Evolutionary conservation across 2,329 filamentous ascomycete species (phyloP).

Genomic region (Colletotrichum liriopes): DNA sequence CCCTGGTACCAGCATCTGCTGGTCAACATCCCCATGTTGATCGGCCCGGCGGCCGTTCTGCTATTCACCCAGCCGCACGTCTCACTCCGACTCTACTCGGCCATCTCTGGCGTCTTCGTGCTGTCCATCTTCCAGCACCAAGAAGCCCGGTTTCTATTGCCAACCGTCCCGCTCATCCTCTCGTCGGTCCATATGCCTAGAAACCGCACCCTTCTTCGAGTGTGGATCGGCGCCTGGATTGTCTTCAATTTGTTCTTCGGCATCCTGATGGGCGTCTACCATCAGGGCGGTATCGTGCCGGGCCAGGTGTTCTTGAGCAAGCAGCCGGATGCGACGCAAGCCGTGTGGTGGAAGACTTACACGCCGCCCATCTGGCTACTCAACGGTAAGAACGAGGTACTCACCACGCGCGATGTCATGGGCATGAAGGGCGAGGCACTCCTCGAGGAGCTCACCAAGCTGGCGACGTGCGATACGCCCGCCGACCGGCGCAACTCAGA

Average conservation of each 20-base stretch:
- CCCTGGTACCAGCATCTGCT: slow-evolving; percentile 84
- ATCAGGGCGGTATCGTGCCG: slow-evolving; percentile 84
- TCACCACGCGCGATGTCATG: slow-evolving; percentile 83
- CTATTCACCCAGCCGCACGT: slow-evolving; percentile 71
- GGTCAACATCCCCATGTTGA: slow-evolving; percentile 79
- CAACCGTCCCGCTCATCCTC: slow-evolving; percentile 82
- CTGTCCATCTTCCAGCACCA: slow-evolving; percentile 85
- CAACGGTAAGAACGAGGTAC: slow-evolving; percentile 80
- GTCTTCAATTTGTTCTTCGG: slow-evolving; percentile 79
- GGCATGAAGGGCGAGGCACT: slow-evolving; percentile 75
- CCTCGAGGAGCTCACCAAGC: slow-evolving; percentile 69
- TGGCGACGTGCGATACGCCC: slow-evolving; percentile 75
- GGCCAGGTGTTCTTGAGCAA: slow-evolving; percentile 82
- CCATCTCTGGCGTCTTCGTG: slow-evolving; percentile 78
- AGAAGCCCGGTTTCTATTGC: slow-evolving; percentile 84
- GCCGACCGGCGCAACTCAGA: slow-evolving; percentile 69
- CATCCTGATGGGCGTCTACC: slow-evolving; percentile 83
- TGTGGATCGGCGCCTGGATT: slow-evolving; percentile 76
- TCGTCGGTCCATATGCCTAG: slow-evolving; percentile 80
- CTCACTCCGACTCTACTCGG: slow-evolving; percentile 79
- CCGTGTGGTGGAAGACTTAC: slow-evolving; percentile 90
- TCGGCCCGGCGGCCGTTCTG: slow-evolving; percentile 78
- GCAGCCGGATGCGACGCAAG: slow-evolving; percentile 77
- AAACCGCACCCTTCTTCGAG: slow-evolving; percentile 62
- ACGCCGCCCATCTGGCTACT: slow-evolving; percentile 86